Base-by-base conservation (phyloP, 1,139 yeast genomes). In the Saccharomyces hybrid region DNA sequence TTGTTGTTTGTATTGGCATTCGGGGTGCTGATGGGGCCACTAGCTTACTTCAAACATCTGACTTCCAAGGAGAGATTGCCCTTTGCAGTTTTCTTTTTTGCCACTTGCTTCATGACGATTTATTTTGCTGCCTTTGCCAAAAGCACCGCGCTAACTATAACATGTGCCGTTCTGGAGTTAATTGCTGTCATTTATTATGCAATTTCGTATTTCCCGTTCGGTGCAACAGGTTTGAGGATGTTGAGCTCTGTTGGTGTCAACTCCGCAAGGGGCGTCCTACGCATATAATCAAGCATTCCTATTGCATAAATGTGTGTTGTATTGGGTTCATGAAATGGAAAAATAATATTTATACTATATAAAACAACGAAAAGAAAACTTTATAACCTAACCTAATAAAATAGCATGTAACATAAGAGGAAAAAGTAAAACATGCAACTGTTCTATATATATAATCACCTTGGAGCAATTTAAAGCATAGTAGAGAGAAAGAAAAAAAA, bases 161-260 rank as follows among this genome's bases (percentile, higher is more conserved):
- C 90, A 16, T 83, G 90, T 26, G 86, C 95, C 55, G 71, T 87
- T 4, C 72, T 88, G 26, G 97, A 93, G 70, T 75, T 90, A 19
- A 73, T 93, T 58, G 95, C 98, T 1, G 91, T 95, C 9, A 65
- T 88, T 14, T 93, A 95, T 77, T 93, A 93, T 69, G 84, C 93
- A 0, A 78, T 93, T 44, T 88, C 96, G 66, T 93, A 93, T 70
- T 93, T 93, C 77, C 99, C 99, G 31, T 88, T 90, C 74, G 98
- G 98, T 9, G 89, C 96, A 0, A 88, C 88, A 62, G 88, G 96
- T 2, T 73, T 91, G 64, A 83, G 90, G 53, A 84, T 89, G 82
- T 83, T 93, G 49, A 82, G 95, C 12, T 79, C 91, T 57, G 80
- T 87, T 57, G 83, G 95, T 6, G 78, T 88, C 28, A 86, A 95